Evolutionary conservation across 2,329 filamentous ascomycete species (phyloP).

Genomic region (Trichoderma guizhouense): DNA sequence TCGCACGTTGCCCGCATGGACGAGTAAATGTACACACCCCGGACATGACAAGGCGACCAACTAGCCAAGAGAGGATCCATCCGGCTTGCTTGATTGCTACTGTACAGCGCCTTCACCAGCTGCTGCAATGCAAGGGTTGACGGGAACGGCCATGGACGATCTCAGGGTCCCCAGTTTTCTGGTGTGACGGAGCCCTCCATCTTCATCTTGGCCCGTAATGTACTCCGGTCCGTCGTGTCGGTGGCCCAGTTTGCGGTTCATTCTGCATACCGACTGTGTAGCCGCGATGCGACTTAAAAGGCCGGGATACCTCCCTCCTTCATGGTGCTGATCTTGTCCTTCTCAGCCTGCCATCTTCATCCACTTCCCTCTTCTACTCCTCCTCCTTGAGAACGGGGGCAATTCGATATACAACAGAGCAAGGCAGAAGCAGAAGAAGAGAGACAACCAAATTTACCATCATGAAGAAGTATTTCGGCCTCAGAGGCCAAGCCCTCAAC

Average conservation of each 20-base stretch:
- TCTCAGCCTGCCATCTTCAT: neutral
- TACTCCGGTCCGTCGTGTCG: neutral
- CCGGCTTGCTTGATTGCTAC: neutral
- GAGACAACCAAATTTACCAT: conserved; percentile 19
- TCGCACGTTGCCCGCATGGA: neutral
- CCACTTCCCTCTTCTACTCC: neutral
- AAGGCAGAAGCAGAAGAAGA: neutral
- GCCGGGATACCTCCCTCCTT: neutral
- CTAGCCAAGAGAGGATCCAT: neutral
- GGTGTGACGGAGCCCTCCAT: conserved; percentile 4
- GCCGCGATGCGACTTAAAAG: conserved; percentile 18
- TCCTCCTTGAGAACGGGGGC: neutral
- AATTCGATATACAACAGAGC: neutral
- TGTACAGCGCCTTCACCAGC: neutral
- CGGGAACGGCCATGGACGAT: conserved; percentile 8
- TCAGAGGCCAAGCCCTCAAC: conserved; percentile 63
- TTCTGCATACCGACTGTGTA: neutral
- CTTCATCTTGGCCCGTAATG: neutral
- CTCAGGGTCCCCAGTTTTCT: conserved; percentile 1
- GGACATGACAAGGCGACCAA: too few relatives aligned
- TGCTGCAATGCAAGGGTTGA: neutral
- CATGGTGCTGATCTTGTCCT: neutral
- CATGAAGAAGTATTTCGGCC: conserved; percentile 55
- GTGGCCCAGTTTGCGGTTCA: neutral
- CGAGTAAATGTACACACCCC: neutral